A percentile compares a stretch with the other conserved stretches of the same genome.
phyloP scores from a whole-genome alignment of 345 rosid species.

The Physaria fendleri region DNA sequence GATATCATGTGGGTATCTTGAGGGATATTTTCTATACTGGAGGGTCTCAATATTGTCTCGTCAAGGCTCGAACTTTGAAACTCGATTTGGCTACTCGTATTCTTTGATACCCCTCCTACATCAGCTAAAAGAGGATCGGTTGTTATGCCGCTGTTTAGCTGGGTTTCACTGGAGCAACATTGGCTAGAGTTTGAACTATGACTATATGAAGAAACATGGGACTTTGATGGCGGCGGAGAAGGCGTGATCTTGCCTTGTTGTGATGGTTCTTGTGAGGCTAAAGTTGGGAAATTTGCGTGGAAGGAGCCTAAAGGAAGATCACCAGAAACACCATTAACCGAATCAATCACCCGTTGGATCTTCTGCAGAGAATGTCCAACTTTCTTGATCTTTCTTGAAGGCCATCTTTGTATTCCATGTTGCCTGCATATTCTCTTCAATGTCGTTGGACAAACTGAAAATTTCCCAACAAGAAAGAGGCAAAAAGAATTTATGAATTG shows the following conservation, averaged over 20 bases:
- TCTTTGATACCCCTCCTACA: slow-evolving; percentile 26
- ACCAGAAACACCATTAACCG: slow-evolving; percentile 71
- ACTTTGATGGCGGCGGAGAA: slow-evolving; percentile 25
- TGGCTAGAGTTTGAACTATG: slow-evolving; percentile 75
- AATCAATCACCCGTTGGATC: slow-evolving; percentile 70
- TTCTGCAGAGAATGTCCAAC: slow-evolving; percentile 85
- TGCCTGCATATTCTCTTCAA: slow-evolving; percentile 95
- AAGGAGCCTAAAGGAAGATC: slow-evolving; percentile 59
- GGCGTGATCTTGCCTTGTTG: slow-evolving; percentile 17
- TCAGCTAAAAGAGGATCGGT: slow-evolving; percentile 12
- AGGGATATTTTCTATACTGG: slow-evolving; percentile 31
- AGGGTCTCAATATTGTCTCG: slow-evolving; percentile 30
- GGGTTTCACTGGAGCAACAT: slow-evolving; percentile 56
- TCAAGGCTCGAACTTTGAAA: slow-evolving; percentile 43
- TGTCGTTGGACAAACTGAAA: slow-evolving; percentile 96
- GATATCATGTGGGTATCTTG: slow-evolving; percentile 12
- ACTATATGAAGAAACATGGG: slow-evolving; percentile 67
- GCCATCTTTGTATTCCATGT: slow-evolving; percentile 88
- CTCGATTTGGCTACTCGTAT: slow-evolving; percentile 41
- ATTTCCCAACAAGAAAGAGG: slow-evolving; percentile 11
- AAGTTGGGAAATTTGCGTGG: slow-evolving; percentile 58
- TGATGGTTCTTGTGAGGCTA: slow-evolving; percentile 37
- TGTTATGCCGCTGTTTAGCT: slow-evolving; percentile 33
- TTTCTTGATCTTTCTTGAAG: slow-evolving; percentile 92
- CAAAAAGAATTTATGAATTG: slow-evolving; percentile 2